A percentile compares a stretch with the other conserved stretches of the same genome.
phyloP scores from a whole-genome alignment of 768 basidiomycete species.

The Psilocybe sp. region DNA sequence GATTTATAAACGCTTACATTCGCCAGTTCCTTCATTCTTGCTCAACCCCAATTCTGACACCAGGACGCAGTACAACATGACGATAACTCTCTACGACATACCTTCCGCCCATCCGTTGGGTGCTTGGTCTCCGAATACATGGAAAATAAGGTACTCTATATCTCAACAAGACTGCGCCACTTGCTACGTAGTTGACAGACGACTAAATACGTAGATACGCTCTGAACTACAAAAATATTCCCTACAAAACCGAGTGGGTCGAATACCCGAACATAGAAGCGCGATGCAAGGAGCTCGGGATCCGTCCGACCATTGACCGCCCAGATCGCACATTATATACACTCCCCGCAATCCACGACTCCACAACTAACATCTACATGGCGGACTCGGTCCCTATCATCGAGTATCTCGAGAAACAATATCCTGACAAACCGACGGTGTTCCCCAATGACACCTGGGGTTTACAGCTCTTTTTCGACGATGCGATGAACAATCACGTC shows the following conservation, averaged over 20 bases:
- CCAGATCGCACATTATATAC: slow-evolving; percentile 31
- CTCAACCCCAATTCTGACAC: too few relatives aligned
- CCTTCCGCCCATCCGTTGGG: neutral
- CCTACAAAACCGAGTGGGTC: slow-evolving; percentile 46
- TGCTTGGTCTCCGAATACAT: slow-evolving; percentile 9
- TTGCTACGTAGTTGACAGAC: too few relatives aligned
- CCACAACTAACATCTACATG: slow-evolving; percentile 33
- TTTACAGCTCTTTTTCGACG: slow-evolving; percentile 12
- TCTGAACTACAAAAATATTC: slow-evolving; percentile 31
- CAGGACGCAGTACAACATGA: too few relatives aligned
- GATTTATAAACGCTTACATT: too few relatives aligned
- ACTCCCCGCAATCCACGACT: slow-evolving; percentile 49
- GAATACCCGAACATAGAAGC: slow-evolving; percentile 48
- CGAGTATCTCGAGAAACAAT: slow-evolving; percentile 46
- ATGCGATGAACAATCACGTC: neutral
- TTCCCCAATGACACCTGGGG: slow-evolving; percentile 24
- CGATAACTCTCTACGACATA: slow-evolving; percentile 8
- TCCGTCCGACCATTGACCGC: slow-evolving; percentile 17
- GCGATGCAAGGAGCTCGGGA: slow-evolving; percentile 31
- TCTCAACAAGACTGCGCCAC: too few relatives aligned
- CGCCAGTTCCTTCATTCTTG: too few relatives aligned
- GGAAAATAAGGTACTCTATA: slow-evolving; percentile 7
- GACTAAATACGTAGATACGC: slow-evolving; percentile 24
- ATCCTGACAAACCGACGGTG: slow-evolving; percentile 38
- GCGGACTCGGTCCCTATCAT: slow-evolving; percentile 46